Conservation (phyloP, 495 filamentous ascomycete genomes). For the Venustampulla echinocandica region DNA sequence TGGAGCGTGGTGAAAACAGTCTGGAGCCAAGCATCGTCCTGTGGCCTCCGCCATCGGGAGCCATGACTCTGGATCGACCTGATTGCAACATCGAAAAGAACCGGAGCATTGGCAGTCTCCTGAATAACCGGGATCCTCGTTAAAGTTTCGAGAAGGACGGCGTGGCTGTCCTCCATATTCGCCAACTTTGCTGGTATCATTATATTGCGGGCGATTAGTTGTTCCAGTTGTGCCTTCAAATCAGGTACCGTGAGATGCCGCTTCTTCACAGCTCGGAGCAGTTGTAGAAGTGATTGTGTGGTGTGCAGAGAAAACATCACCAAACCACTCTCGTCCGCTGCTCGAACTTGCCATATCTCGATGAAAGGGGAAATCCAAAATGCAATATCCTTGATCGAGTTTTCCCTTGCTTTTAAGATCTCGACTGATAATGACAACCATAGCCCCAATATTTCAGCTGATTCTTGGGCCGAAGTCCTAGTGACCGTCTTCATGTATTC, state of each 20-base stretch:
- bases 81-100: conserved; percentile 51
- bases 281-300: conserved; percentile 12
- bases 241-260: conserved; percentile 13
- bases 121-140: conserved; percentile 29
- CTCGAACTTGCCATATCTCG: conserved; percentile 18
- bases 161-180: conserved; percentile 13
- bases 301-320: conserved; percentile 16
- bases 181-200: conserved; percentile 53
- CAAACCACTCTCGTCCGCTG: conserved; percentile 5
- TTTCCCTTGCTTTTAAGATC: neutral
- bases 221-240: conserved; percentile 43
- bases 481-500: conserved; percentile 47
- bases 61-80: conserved; percentile 46
- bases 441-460: conserved; percentile 37
- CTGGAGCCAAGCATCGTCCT: conserved; percentile 59
- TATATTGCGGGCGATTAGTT: conserved; percentile 59
- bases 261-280: conserved; percentile 7
- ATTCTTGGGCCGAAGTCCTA: conserved; percentile 36
- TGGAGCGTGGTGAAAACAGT: conserved; percentile 49
- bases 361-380: conserved; percentile 19
- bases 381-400: neutral
- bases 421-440: conserved; percentile 8
- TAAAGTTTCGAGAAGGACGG: conserved; percentile 37
- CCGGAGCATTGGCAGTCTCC: conserved; percentile 26
- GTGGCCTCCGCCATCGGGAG: conserved; percentile 41